Conservation (phyloP, 257 asterid species). For the Ballota nigra region DNA sequence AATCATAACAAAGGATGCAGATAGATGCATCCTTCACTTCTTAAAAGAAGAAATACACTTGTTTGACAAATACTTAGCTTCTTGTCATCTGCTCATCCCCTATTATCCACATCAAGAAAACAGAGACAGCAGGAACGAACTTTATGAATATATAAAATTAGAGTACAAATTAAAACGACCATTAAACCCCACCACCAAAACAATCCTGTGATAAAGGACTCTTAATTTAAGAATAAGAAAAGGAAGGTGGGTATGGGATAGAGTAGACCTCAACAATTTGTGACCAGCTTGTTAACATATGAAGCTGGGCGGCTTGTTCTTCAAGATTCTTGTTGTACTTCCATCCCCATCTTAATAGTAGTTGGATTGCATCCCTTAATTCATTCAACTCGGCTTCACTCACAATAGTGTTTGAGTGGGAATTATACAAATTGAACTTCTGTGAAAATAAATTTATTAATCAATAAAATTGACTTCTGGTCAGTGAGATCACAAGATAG, state of each 20-base stretch:
- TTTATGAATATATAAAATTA: slow-evolving; percentile 13
- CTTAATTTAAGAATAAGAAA: background rate
- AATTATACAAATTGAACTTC: slow-evolving; percentile 61
- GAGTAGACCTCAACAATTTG: slow-evolving; percentile 85
- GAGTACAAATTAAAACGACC: background rate
- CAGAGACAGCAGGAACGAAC: background rate
- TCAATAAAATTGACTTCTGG: slow-evolving; percentile 6
- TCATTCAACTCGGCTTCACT: slow-evolving; percentile 82
- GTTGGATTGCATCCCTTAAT: slow-evolving; percentile 74
- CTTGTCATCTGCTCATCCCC: slow-evolving; percentile 7
- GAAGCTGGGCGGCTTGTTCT: slow-evolving; percentile 98
- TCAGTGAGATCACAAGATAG: slow-evolving; percentile 14
- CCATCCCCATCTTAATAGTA: slow-evolving; percentile 93
- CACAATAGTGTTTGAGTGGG: slow-evolving; percentile 56
- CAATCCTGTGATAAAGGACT: background rate
- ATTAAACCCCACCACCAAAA: slow-evolving; percentile 11
- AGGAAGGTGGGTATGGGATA: background rate
- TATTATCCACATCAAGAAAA: slow-evolving; percentile 7
- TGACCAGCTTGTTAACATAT: slow-evolving; percentile 94
- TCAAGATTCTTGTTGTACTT: slow-evolving; percentile 91
- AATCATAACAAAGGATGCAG: slow-evolving; percentile 9
- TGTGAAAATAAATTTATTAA: slow-evolving; percentile 28
- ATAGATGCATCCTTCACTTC: slow-evolving; percentile 12
- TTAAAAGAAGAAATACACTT: background rate
- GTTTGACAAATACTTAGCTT: background rate